Conservation (phyloP, 768 basidiomycete genomes). For the Collybiopsis luxurians region DNA sequence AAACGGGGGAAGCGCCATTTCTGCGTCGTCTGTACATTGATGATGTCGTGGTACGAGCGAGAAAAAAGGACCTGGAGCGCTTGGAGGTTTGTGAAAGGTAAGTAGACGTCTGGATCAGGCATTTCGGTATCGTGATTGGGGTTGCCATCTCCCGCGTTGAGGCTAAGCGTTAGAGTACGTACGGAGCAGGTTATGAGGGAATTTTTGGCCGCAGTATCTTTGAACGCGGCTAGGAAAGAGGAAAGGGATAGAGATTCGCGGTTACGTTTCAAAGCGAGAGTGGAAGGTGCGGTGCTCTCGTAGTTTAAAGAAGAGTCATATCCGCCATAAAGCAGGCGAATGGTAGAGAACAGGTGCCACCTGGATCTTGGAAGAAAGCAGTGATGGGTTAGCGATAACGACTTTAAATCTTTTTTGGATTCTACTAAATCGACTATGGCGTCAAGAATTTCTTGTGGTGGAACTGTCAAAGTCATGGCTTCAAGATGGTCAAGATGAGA, state of each 20-base stretch:
- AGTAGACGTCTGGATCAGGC: not conserved
- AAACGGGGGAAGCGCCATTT: not conserved
- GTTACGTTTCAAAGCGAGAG: not conserved
- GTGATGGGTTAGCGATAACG: no score
- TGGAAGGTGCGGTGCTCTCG: not conserved
- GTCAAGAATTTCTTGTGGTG: no score
- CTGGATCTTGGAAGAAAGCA: no score
- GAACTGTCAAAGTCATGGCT: no score
- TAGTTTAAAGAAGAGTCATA: not conserved
- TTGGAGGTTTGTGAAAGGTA: not conserved
- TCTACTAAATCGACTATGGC: no score
- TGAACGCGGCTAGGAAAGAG: not conserved
- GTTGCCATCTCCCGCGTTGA: not conserved
- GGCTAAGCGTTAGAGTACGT: not conserved
- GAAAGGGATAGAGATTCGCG: not conserved
- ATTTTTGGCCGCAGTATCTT: not conserved
- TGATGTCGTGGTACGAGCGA: not conserved
- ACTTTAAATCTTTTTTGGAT: no score
- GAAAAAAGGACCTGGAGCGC: not conserved
- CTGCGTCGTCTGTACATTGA: not conserved
- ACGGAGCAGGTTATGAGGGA: not conserved
- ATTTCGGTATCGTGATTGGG: not conserved
- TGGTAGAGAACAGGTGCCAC: no score
- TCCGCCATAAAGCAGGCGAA: constrained; percentile 3
- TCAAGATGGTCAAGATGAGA: no score